These are phyloP conservation scores for Malania oleifera DNA, from an alignment of 164 flowering plant genomes.

Conservation along the genomic window DNA sequence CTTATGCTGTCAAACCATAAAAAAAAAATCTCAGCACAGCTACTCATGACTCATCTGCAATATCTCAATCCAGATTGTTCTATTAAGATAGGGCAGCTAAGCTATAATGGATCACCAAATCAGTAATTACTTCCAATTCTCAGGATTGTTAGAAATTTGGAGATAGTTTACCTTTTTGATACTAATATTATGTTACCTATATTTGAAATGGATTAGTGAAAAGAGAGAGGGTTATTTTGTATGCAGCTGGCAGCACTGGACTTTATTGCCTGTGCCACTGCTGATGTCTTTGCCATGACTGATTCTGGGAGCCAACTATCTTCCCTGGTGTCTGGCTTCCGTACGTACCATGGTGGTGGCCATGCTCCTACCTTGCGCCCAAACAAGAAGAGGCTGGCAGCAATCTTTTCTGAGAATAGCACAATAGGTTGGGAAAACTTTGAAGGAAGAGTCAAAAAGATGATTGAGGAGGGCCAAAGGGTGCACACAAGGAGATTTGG, in stretches of 20 bases:
- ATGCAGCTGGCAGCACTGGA: constrained; percentile 96
- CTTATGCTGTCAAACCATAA: too few species aligned
- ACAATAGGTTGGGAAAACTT: constrained; percentile 68
- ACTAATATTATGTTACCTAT: too few species aligned
- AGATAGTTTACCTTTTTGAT: too few species aligned
- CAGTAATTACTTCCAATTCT: too few species aligned
- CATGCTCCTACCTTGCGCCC: constrained; percentile 79
- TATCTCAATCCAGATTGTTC: background rate
- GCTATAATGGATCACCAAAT: too few species aligned
- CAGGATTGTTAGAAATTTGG: too few species aligned
- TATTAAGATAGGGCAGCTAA: background rate
- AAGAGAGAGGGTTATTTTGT: constrained; percentile 6
- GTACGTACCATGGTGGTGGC: constrained; percentile 77
- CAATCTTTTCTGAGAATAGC: constrained; percentile 55
- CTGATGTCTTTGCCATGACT: constrained; percentile 97
- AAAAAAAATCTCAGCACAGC: too few species aligned
- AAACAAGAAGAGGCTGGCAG: constrained; percentile 78
- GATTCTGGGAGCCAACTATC: constrained; percentile 98
- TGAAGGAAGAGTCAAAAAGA: constrained; percentile 63
- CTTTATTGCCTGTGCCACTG: constrained; percentile 88
- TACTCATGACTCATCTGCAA: background rate
- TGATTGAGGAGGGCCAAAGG: constrained; percentile 79
- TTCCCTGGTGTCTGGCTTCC: constrained; percentile 82
- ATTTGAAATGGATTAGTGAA: too few species aligned
- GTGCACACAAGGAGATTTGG: constrained; percentile 47